phyloP scores from a whole-genome alignment of 1,284 basidiomycete genomes.

The Moniliella sp. region DNA sequence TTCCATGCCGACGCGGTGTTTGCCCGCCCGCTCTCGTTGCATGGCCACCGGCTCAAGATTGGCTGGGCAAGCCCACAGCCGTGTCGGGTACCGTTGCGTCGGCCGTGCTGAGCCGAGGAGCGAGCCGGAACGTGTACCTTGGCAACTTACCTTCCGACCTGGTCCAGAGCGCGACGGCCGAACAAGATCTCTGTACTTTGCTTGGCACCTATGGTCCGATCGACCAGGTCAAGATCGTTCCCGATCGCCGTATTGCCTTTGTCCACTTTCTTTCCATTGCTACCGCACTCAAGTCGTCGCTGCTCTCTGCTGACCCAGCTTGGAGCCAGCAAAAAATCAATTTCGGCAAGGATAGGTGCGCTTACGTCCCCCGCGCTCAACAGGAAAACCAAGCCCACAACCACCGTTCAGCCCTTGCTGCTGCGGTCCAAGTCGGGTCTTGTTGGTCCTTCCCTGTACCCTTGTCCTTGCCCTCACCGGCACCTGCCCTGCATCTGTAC shows the following conservation, averaged over 20 bases:
- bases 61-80: conserved; percentile 30
- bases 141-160: conserved; percentile 21
- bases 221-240: conserved; percentile 32
- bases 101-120: conserved; percentile 30
- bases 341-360: conserved; percentile 32
- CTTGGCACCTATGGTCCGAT: conserved; percentile 28
- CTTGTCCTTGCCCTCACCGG: conserved; percentile 2
- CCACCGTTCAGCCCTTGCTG: conserved; percentile 30
- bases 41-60: conserved; percentile 31
- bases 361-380: conserved; percentile 30
- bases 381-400: conserved; percentile 33
- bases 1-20: conserved; percentile 32
- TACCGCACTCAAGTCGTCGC: conserved; percentile 26
- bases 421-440: conserved; percentile 26
- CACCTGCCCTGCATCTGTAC: conserved; percentile 1
- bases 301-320: conserved; percentile 19
- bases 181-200: conserved; percentile 20
- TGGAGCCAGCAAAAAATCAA: conserved; percentile 25
- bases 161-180: too few species aligned
- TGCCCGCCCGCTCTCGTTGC: conserved; percentile 27
- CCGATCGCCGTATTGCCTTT: conserved; percentile 31
- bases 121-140: conserved; percentile 30
- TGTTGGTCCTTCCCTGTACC: conserved; percentile 24
- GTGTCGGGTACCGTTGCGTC: conserved; percentile 18
- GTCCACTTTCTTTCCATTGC: conserved; percentile 30